Conservation (phyloP, 768 basidiomycete genomes). For the Royoungia palumana region DNA sequence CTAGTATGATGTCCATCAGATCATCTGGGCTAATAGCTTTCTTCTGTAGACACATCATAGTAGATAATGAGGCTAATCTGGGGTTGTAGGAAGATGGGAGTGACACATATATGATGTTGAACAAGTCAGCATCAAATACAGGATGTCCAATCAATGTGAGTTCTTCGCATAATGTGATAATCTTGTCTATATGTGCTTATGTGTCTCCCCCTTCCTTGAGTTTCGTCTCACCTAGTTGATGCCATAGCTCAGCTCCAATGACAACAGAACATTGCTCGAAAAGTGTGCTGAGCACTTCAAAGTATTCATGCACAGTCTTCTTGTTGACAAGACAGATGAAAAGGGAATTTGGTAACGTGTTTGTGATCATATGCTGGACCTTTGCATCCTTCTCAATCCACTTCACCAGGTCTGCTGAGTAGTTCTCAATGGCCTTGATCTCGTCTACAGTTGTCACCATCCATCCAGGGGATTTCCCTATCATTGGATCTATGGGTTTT, state of each 20-base stretch:
- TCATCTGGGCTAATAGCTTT: neutral
- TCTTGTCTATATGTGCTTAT: too few relatives aligned
- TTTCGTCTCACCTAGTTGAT: neutral
- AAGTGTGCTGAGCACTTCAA: neutral
- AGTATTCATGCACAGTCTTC: constrained; percentile 25
- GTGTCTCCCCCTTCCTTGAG: constrained; percentile 29
- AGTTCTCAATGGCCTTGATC: too few relatives aligned
- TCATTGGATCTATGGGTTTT: too few relatives aligned
- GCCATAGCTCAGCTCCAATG: neutral
- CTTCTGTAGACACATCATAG: neutral
- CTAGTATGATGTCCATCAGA: constrained; percentile 5
- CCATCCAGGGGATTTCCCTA: too few relatives aligned
- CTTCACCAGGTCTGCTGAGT: too few relatives aligned
- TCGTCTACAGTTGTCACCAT: too few relatives aligned
- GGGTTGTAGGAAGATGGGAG: constrained; percentile 35
- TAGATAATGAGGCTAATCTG: constrained; percentile 22
- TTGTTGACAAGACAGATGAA: too few relatives aligned
- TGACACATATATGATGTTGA: constrained; percentile 34
- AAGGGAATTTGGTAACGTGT: too few relatives aligned
- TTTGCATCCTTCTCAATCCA: too few relatives aligned
- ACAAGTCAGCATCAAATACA: constrained; percentile 31
- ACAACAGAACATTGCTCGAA: neutral
- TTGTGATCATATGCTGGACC: too few relatives aligned
- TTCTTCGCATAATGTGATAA: constrained; percentile 30
- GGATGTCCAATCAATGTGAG: constrained; percentile 34